phyloP scores from a whole-genome alignment of 1,284 basidiomycete species.

The Tremellales sp. region DNA sequence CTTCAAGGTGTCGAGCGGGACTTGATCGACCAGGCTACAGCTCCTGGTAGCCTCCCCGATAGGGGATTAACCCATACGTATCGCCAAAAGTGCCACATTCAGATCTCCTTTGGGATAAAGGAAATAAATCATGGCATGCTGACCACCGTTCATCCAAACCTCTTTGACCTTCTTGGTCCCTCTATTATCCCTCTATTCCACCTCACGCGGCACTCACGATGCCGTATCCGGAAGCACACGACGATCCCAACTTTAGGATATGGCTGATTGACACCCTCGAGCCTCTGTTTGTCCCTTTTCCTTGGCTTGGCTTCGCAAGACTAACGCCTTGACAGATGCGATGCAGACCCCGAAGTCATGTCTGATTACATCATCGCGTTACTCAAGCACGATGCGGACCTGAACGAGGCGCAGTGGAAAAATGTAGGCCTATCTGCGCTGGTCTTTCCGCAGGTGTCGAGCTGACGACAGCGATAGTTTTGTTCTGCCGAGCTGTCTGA shows the following conservation, averaged over 20 bases:
- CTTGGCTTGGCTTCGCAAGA: slow-evolving; percentile 1
- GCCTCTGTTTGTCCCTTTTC: slow-evolving; percentile 63
- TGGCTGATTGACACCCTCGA: slow-evolving; percentile 81
- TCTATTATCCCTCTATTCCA: too few species aligned
- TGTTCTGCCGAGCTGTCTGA: slow-evolving; percentile 75
- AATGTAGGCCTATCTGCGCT: slow-evolving; percentile 49
- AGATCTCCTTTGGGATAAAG: too few species aligned
- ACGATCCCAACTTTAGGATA: slow-evolving; percentile 44
- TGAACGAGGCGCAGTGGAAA: slow-evolving; percentile 72
- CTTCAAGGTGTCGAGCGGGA: too few species aligned
- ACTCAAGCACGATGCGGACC: slow-evolving; percentile 74
- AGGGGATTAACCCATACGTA: too few species aligned
- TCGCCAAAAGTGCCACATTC: too few species aligned
- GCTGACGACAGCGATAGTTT: slow-evolving; percentile 44
- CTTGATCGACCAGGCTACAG: too few species aligned
- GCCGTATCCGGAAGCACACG: slow-evolving; percentile 36
- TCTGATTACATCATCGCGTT: slow-evolving; percentile 94
- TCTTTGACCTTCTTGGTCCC: too few species aligned
- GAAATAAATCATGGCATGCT: too few species aligned
- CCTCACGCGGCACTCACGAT: slow-evolving; percentile 24
- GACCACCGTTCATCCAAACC: too few species aligned
- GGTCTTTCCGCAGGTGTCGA: not conserved
- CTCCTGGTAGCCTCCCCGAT: too few species aligned
- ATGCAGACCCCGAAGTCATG: slow-evolving; percentile 90
- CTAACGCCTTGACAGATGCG: slow-evolving; percentile 61